Percentiles rank a stretch among this genome's conserved stretches.
phyloP scores from a whole-genome alignment of 345 rosid species.

The Linum tenue region DNA sequence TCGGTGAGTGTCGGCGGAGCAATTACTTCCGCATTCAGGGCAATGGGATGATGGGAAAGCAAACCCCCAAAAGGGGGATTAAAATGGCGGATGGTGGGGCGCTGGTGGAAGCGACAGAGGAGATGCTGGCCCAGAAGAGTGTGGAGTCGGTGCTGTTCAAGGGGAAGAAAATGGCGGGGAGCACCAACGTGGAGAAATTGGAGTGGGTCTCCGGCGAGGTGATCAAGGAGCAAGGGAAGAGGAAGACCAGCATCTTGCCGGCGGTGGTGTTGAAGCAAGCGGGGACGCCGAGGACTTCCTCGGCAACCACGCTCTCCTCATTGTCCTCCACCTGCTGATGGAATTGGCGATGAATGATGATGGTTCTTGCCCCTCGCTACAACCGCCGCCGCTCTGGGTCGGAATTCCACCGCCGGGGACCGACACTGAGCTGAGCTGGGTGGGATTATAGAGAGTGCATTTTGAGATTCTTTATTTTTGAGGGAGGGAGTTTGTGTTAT shows the following conservation, averaged over 20 bases:
- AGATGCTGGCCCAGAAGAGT: constrained; percentile 30
- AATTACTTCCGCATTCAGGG: constrained; percentile 78
- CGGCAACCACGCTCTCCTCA: constrained; percentile 38
- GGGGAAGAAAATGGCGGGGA: constrained; percentile 37
- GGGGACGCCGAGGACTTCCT: constrained; percentile 42
- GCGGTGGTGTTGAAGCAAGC: constrained; percentile 42
- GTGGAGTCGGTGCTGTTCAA: constrained; percentile 39
- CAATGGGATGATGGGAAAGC: not conserved
- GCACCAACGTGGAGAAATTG: constrained; percentile 33
- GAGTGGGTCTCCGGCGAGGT: constrained; percentile 35
- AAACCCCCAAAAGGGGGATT: not conserved
- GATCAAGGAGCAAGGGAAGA: constrained; percentile 44
- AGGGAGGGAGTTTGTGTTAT: too few relatives aligned
- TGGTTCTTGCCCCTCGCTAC: too few relatives aligned
- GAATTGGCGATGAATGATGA: too few relatives aligned
- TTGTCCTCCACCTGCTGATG: constrained; percentile 20
- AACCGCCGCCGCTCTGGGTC: too few relatives aligned
- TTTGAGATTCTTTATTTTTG: too few relatives aligned
- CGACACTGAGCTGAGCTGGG: too few relatives aligned
- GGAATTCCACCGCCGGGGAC: too few relatives aligned
- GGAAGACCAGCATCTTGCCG: constrained; percentile 43
- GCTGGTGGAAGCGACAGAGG: constrained; percentile 16
- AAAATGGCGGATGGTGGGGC: constrained; percentile 1
- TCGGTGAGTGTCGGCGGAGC: constrained; percentile 41
- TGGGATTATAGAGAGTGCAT: too few relatives aligned